phyloP scores from a whole-genome alignment of 208 protist genomes.

The Leishmania mexicana region DNA sequence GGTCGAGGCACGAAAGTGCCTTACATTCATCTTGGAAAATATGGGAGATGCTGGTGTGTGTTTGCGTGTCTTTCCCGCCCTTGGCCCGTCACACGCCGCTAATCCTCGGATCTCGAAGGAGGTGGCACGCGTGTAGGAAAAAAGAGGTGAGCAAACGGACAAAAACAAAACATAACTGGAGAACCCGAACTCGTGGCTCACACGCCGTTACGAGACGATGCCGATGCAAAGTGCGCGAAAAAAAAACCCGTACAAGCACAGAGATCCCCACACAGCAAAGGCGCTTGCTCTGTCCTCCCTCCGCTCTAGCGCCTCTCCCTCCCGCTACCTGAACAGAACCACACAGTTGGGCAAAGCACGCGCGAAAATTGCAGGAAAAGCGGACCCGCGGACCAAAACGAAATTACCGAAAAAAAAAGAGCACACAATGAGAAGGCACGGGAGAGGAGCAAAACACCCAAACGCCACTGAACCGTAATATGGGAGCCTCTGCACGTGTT shows the following conservation, averaged over 20 bases:
- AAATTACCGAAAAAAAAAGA: background rate
- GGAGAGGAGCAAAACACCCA: background rate
- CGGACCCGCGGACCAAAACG: background rate
- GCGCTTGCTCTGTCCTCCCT: background rate
- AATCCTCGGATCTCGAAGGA: background rate
- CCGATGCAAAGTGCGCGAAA: background rate
- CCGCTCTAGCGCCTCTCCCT: background rate
- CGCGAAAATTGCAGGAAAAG: background rate
- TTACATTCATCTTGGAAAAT: background rate
- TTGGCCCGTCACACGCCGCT: background rate
- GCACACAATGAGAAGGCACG: background rate
- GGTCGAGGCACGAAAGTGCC: constrained; percentile 4
- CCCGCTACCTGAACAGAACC: background rate
- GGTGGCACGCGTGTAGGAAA: background rate
- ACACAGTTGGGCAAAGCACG: background rate
- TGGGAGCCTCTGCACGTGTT: background rate
- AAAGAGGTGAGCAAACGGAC: background rate
- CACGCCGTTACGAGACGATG: background rate
- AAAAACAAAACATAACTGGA: background rate
- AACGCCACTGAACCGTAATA: background rate
- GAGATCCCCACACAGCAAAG: background rate
- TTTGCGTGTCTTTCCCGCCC: too few relatives aligned
- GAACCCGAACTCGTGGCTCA: background rate
- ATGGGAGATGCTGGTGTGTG: background rate
- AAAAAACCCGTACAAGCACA: background rate